Conservation (phyloP, 2,329 filamentous ascomycete species). For the Huntiella abstrusa region DNA sequence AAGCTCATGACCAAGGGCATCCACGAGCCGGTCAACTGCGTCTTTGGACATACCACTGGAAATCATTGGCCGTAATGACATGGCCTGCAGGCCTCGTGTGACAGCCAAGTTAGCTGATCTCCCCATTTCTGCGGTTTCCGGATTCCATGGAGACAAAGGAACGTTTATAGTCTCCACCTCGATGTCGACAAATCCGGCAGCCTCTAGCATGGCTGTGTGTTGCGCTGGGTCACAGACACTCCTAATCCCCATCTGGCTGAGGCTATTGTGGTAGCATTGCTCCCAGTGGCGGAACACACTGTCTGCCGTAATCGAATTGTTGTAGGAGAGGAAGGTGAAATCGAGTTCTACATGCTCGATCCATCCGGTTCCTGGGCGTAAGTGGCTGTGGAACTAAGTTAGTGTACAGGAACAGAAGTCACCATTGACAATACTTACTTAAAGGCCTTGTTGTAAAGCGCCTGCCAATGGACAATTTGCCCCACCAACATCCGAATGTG, state of each 20-base stretch:
- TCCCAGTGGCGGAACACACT: slow-evolving; percentile 52
- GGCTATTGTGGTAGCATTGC: slow-evolving; percentile 10
- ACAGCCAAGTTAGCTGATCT: slow-evolving; percentile 72
- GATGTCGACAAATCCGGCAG: slow-evolving; percentile 65
- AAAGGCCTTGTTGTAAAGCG: slow-evolving; percentile 52
- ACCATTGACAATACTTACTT: slow-evolving; percentile 27
- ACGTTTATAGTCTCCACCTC: slow-evolving; percentile 48
- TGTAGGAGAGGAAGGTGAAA: slow-evolving; percentile 54
- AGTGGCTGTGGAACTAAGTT: slow-evolving; percentile 34
- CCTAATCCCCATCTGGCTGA: not conserved
- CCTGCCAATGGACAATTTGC: slow-evolving; percentile 56
- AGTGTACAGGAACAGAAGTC: not conserved
- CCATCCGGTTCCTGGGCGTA: slow-evolving; percentile 55
- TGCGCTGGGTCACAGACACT: slow-evolving; percentile 12
- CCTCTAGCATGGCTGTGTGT: slow-evolving; percentile 31
- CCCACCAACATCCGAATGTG: slow-evolving; percentile 66
- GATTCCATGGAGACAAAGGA: slow-evolving; percentile 56
- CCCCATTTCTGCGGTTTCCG: slow-evolving; percentile 47
- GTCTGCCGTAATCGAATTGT: slow-evolving; percentile 37
- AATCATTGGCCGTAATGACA: slow-evolving; percentile 56
- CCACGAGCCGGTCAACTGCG: slow-evolving; percentile 43
- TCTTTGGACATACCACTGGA: slow-evolving; percentile 30
- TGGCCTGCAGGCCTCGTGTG: slow-evolving; percentile 50
- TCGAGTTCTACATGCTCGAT: slow-evolving; percentile 87
- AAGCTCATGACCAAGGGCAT: slow-evolving; percentile 47